phyloP scores from a whole-genome alignment of 306 rosid species.

The Vigna unguiculata region DNA sequence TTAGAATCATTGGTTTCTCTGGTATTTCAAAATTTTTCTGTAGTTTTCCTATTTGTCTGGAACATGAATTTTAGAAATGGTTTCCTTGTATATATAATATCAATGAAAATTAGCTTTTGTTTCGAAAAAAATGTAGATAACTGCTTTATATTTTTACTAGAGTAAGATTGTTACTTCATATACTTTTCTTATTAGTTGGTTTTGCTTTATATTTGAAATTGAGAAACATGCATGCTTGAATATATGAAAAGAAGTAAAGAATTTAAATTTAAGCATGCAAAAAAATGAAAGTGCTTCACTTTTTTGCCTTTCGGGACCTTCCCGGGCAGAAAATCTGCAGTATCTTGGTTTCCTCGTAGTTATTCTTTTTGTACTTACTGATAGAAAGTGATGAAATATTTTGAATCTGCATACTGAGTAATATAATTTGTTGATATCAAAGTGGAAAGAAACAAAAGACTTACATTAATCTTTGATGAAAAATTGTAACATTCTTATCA shows the following conservation, averaged over 20 bases:
- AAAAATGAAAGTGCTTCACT: neutral
- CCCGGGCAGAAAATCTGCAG: neutral
- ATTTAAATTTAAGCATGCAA: conserved; percentile 21
- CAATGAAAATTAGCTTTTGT: neutral
- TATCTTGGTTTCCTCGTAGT: neutral
- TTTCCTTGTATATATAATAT: conserved; percentile 8
- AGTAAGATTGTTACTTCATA: neutral
- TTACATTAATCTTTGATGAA: neutral
- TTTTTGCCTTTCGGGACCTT: conserved; percentile 13
- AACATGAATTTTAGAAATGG: conserved; percentile 29
- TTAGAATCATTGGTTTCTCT: conserved; percentile 36
- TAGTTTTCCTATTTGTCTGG: neutral
- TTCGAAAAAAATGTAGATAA: neutral
- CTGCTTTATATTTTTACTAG: neutral
- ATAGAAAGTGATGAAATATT: neutral
- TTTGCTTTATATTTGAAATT: neutral
- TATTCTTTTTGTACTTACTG: neutral
- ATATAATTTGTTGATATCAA: neutral
- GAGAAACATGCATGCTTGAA: neutral
- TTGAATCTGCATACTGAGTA: neutral
- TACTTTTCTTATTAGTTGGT: neutral
- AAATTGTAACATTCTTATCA: neutral
- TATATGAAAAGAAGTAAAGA: conserved; percentile 11
- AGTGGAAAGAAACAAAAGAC: neutral
- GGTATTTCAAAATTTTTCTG: conserved; percentile 19